phyloP scores from a whole-genome alignment of 139 green algal genomes.

The Parachlorella kessleri region DNA sequence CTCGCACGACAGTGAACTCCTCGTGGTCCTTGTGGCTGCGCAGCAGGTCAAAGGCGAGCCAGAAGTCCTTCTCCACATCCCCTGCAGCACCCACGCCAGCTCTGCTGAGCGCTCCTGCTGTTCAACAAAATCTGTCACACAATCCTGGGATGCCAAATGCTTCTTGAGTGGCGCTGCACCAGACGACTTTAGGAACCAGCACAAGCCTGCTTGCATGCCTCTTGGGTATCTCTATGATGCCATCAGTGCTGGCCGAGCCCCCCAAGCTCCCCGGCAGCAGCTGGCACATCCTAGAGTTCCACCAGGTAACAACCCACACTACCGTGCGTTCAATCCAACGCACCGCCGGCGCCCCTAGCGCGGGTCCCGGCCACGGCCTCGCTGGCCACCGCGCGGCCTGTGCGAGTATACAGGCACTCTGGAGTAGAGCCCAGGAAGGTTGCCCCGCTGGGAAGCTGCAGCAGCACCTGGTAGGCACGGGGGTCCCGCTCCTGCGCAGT shows the following conservation, averaged over 20 bases:
- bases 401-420: conserved; percentile 90
- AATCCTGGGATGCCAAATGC: too few relatives aligned
- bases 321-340: too few relatives aligned
- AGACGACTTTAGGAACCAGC: too few relatives aligned
- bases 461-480: conserved; percentile 84
- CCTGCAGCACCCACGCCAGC: too few relatives aligned
- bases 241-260: too few relatives aligned
- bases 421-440: conserved; percentile 92
- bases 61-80: conserved; percentile 86
- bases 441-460: conserved; percentile 61
- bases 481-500: conserved; percentile 80
- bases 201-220: too few relatives aligned
- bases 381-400: conserved; percentile 64
- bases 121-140: too few relatives aligned
- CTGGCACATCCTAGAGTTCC: not conserved
- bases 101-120: too few relatives aligned
- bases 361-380: conserved; percentile 96
- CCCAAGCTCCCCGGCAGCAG: not conserved
- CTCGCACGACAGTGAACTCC: conserved; percentile 90
- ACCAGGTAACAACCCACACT: too few relatives aligned
- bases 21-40: conserved; percentile 89
- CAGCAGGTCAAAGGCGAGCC: conserved; percentile 86
- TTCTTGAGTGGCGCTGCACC: too few relatives aligned
- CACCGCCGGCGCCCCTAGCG: conserved; percentile 51
- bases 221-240: too few relatives aligned